phyloP scores from a whole-genome alignment of 768 basidiomycete genomes.

The Bullera alba region DNA sequence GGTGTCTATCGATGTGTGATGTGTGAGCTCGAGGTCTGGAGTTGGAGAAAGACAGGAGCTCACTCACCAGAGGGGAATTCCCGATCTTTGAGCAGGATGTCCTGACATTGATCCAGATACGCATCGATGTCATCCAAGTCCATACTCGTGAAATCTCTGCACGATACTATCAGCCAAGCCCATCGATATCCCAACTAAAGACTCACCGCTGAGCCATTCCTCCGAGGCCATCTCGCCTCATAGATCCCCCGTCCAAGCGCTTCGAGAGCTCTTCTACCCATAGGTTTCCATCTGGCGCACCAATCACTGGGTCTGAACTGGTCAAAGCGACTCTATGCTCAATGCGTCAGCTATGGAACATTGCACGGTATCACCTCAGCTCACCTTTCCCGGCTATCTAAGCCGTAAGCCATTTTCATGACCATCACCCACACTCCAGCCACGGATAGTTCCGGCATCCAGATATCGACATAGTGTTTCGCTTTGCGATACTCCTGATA shows the following conservation, averaged over 20 bases:
- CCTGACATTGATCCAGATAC: conserved; percentile 20
- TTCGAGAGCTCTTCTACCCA: conserved; percentile 44
- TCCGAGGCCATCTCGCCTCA: conserved; percentile 37
- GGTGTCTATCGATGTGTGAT: not conserved
- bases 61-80: conserved; percentile 9
- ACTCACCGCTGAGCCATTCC: not conserved
- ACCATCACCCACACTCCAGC: conserved; percentile 59
- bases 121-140: conserved; percentile 26
- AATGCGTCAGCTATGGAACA: conserved; percentile 9
- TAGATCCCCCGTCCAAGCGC: conserved; percentile 5
- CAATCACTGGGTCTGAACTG: conserved; percentile 56
- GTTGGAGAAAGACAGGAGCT: not conserved
- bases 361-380: not conserved
- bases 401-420: conserved; percentile 76
- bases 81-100: conserved; percentile 19
- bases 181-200: not conserved
- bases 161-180: not conserved
- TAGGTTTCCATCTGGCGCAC: conserved; percentile 52
- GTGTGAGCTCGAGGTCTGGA: no score
- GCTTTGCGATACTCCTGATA: conserved; percentile 50
- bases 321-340: conserved; percentile 34
- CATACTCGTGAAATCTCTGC: conserved; percentile 27
- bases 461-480: conserved; percentile 59
- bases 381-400: conserved; percentile 64
- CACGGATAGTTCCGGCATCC: conserved; percentile 54